A percentile compares a stretch with the other conserved stretches of the same genome.
phyloP scores from a whole-genome alignment of 768 basidiomycete species.

The Tricholoma sp. region DNA sequence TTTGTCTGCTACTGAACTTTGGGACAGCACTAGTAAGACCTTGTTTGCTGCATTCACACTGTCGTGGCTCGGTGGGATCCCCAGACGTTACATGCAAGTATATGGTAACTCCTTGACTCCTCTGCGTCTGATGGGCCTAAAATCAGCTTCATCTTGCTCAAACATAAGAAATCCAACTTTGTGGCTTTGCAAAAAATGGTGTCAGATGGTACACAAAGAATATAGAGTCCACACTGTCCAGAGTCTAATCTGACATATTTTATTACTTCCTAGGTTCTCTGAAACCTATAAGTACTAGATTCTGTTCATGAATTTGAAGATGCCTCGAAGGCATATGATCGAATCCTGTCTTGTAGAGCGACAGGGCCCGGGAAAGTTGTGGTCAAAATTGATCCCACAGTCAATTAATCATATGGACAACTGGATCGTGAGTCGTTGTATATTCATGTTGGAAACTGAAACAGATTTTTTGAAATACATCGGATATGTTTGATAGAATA shows the following conservation, averaged over 20 bases:
- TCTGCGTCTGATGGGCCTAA: not conserved
- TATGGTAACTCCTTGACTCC: not conserved
- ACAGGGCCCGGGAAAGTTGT: constrained; percentile 61
- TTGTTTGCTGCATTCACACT: constrained; percentile 36
- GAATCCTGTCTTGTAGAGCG: constrained; percentile 47
- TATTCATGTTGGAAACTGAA: not conserved
- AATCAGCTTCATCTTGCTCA: constrained; percentile 28
- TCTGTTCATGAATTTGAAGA: constrained; percentile 55
- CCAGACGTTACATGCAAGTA: constrained; percentile 42
- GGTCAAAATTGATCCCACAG: constrained; percentile 35
- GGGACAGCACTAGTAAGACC: constrained; percentile 26
- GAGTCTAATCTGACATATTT: not conserved
- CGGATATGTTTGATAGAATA: not conserved
- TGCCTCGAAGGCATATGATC: constrained; percentile 55
- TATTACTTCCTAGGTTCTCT: constrained; percentile 47
- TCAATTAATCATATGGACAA: not conserved
- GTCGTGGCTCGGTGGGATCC: constrained; percentile 47
- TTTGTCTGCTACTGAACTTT: constrained; percentile 24
- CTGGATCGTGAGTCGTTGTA: not conserved
- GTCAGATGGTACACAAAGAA: constrained; percentile 33
- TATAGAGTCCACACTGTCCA: not conserved
- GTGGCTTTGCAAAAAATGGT: constrained; percentile 31
- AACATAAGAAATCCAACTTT: constrained; percentile 30
- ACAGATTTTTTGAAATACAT: not conserved
- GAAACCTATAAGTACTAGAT: constrained; percentile 52